These are phyloP conservation scores for Lachancea dasiensis DNA, from an alignment of 805 yeast species.

Conservation along the genomic window DNA sequence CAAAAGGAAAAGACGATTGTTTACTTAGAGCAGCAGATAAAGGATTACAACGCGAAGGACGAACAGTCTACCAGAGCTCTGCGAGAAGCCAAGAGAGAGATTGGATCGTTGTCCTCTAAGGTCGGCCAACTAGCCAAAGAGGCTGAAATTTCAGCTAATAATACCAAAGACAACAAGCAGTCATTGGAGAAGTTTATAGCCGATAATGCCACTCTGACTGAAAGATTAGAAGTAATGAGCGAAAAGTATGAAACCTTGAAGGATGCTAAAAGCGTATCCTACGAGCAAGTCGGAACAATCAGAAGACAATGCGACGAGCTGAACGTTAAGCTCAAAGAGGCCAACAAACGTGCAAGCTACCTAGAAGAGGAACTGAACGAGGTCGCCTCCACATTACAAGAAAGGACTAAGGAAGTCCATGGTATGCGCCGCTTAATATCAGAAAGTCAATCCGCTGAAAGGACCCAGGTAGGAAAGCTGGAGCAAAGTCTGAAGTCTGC, in stretches of 20 bases:
- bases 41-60: constrained; percentile 31
- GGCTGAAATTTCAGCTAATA: constrained; percentile 32
- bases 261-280: constrained; percentile 34
- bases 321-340: constrained; percentile 59
- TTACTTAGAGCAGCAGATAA: constrained; percentile 38
- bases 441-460: constrained; percentile 60
- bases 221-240: constrained; percentile 35
- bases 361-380: constrained; percentile 82
- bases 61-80: constrained; percentile 25
- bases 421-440: constrained; percentile 62
- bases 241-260: constrained; percentile 36
- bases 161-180: constrained; percentile 37
- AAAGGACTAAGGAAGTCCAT: constrained; percentile 71
- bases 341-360: constrained; percentile 51
- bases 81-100: constrained; percentile 30
- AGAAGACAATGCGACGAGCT: constrained; percentile 72
- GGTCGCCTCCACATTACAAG: constrained; percentile 63
- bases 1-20: constrained; percentile 36
- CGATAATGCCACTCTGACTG: constrained; percentile 39
- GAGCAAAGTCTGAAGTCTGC: constrained; percentile 45
- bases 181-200: constrained; percentile 32
- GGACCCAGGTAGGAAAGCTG: constrained; percentile 47
- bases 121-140: constrained; percentile 34
- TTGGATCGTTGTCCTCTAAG: constrained; percentile 28
- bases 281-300: constrained; percentile 42